These are phyloP conservation scores for Didymella exigua DNA, from an alignment of 2,329 filamentous ascomycete genomes.

Conservation along the genomic window DNA sequence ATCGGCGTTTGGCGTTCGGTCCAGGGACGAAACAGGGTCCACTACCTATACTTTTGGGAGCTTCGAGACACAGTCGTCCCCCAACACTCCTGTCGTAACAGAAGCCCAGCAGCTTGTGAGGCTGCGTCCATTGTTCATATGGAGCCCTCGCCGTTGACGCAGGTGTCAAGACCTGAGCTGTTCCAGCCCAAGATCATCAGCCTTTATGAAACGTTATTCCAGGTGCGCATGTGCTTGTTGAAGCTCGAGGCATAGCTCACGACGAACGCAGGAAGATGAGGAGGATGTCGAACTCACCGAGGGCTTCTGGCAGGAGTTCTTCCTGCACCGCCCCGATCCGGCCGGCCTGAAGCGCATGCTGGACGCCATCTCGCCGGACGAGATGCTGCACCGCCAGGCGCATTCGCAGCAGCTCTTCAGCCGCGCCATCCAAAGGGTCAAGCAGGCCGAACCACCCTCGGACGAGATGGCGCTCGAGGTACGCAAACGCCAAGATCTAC, in stretches of 20 bases:
- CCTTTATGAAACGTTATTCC: constrained; percentile 84
- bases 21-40: constrained; percentile 6
- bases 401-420: constrained; percentile 80
- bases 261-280: constrained; percentile 51
- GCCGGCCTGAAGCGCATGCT: constrained; percentile 71
- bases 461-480: constrained; percentile 88
- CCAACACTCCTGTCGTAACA: constrained; percentile 10
- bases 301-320: constrained; percentile 96
- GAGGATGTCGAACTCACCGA: constrained; percentile 75
- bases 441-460: constrained; percentile 63
- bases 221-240: constrained; percentile 47
- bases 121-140: constrained; percentile 52
- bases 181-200: constrained; percentile 94
- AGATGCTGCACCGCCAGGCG: constrained; percentile 74
- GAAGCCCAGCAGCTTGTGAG: not conserved
- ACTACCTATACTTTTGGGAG: constrained; percentile 5
- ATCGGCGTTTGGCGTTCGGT: constrained; percentile 5
- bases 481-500: constrained; percentile 43
- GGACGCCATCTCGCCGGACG: constrained; percentile 71
- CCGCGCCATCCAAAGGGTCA: constrained; percentile 72
- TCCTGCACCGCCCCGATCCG: constrained; percentile 82
- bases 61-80: constrained; percentile 12
- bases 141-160: constrained; percentile 91
- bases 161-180: constrained; percentile 84
- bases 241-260: constrained; percentile 22